These are phyloP conservation scores for Suillus alpinus DNA, from an alignment of 768 basidiomycete genomes.

Conservation along the genomic window DNA sequence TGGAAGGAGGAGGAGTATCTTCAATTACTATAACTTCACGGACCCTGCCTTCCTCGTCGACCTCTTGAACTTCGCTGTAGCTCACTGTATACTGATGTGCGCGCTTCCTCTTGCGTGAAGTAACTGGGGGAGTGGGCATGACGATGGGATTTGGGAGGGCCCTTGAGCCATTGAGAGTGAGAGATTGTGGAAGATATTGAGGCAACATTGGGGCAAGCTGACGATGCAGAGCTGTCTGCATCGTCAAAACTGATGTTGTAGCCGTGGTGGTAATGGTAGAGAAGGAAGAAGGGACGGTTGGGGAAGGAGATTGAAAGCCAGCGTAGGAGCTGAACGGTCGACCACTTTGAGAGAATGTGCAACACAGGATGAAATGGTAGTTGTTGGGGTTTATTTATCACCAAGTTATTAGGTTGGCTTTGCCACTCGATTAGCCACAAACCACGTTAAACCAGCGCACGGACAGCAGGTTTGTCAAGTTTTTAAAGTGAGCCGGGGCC, in stretches of 20 bases:
- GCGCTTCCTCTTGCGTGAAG: constrained; percentile 81
- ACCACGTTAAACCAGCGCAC: not conserved
- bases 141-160: constrained; percentile 47
- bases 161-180: constrained; percentile 41
- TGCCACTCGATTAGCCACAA: constrained; percentile 12
- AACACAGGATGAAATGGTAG: constrained; percentile 31
- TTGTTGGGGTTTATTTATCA: constrained; percentile 28
- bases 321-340: constrained; percentile 31
- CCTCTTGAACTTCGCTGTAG: constrained; percentile 87
- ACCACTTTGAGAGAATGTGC: constrained; percentile 28
- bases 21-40: constrained; percentile 92
- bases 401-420: not conserved
- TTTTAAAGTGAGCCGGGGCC: not conserved
- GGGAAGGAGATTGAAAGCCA: constrained; percentile 35
- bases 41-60: constrained; percentile 72
- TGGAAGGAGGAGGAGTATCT: constrained; percentile 78
- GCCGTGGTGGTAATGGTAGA: constrained; percentile 48
- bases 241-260: constrained; percentile 47
- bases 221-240: constrained; percentile 71
- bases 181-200: constrained; percentile 63
- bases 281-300: constrained; percentile 14
- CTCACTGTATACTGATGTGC: constrained; percentile 77
- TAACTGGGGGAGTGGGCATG: constrained; percentile 68
- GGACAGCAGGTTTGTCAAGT: not conserved
- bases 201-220: constrained; percentile 59